Percentiles rank a stretch among this genome's conserved stretches.
Conservation (phyloP, 495 filamentous ascomycete genomes). For the Poronia punctata region DNA sequence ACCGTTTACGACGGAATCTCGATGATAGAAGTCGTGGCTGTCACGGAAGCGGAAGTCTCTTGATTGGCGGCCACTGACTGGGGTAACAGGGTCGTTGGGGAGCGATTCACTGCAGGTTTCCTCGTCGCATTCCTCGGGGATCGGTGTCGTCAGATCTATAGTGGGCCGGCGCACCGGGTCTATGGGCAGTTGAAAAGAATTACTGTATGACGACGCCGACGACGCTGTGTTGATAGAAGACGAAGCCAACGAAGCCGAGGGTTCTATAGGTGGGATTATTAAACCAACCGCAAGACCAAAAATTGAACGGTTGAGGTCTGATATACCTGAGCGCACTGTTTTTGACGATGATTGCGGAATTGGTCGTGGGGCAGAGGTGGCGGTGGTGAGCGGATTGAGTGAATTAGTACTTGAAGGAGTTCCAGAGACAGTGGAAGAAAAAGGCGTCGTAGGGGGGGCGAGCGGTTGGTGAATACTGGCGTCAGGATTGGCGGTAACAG, state of each 20-base stretch:
- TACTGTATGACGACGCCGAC: constrained; percentile 8
- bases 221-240: constrained; percentile 4
- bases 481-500: too few relatives aligned
- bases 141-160: constrained; percentile 34
- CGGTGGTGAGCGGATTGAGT: constrained; percentile 3
- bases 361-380: constrained; percentile 6
- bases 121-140: constrained; percentile 44
- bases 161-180: constrained; percentile 32
- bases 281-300: constrained; percentile 14
- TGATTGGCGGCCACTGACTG: constrained; percentile 43
- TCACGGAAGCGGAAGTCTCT: constrained; percentile 40
- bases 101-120: constrained; percentile 38
- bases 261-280: constrained; percentile 20
- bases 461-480: too few relatives aligned
- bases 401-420: constrained; percentile 14
- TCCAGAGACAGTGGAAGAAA: constrained; percentile 2
- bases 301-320: constrained; percentile 13
- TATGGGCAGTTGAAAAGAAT: constrained; percentile 15
- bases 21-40: constrained; percentile 31
- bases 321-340: constrained; percentile 18
- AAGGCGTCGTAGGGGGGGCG: constrained; percentile 1
- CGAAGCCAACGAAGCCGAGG: constrained; percentile 15
- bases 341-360: constrained; percentile 4
- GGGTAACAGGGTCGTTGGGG: constrained; percentile 41
- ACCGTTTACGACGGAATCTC: constrained; percentile 26